These are phyloP conservation scores for Hymenoscyphus fraxineus DNA, from an alignment of 2,329 filamentous ascomycete genomes.

Conservation along the genomic window DNA sequence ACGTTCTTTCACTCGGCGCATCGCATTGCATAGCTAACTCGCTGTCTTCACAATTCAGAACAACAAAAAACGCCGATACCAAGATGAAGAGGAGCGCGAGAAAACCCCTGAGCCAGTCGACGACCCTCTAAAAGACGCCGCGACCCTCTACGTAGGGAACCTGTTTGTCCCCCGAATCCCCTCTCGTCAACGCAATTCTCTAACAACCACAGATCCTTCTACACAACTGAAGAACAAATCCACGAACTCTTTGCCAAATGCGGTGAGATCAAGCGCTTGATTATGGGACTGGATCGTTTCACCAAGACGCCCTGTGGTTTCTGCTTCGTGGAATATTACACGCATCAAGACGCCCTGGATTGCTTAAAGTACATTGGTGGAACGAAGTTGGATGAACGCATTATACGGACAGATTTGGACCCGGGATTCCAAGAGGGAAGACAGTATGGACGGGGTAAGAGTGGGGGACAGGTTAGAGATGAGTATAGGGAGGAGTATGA, in stretches of 20 bases:
- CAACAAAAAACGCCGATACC: conserved; percentile 51
- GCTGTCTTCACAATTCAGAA: conserved; percentile 39
- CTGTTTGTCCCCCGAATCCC: conserved; percentile 55
- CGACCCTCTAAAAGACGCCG: conserved; percentile 80
- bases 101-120: conserved; percentile 50
- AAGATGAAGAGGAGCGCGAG: conserved; percentile 52
- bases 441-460: conserved; percentile 94
- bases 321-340: conserved; percentile 99
- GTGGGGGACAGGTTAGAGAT: conserved; percentile 92
- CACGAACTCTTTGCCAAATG: conserved; percentile 95
- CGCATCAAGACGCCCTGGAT: conserved; percentile 91
- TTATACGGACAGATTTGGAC: conserved; percentile 93
- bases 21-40: conserved; percentile 21
- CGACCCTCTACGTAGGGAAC: conserved; percentile 96
- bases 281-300: conserved; percentile 97
- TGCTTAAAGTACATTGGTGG: conserved; percentile 98
- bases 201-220: conserved; percentile 67
- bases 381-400: conserved; percentile 94
- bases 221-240: conserved; percentile 98
- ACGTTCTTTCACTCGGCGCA: conserved; percentile 11
- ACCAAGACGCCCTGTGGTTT: conserved; percentile 98
- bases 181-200: neutral
- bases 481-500: conserved; percentile 98
- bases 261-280: conserved; percentile 94
- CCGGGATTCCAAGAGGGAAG: conserved; percentile 94